Evolutionary conservation across 2,329 filamentous ascomycete species (phyloP).

Genomic region (Dothideomycetes sp.): DNA sequence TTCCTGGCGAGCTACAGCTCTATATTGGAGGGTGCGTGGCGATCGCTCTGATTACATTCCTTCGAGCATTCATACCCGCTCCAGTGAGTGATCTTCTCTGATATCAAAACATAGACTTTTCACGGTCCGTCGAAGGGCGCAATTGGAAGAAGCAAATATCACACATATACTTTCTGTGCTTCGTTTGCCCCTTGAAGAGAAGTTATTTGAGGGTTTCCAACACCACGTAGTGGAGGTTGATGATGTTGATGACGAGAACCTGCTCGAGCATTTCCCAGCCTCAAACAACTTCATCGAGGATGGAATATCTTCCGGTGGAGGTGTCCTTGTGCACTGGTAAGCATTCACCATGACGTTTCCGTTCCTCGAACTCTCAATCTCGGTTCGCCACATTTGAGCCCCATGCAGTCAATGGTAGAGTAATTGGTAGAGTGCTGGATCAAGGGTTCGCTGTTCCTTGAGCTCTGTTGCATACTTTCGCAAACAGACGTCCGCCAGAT

Average conservation of each 20-base stretch:
- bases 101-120: slow-evolving; percentile 54
- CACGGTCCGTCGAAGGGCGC: slow-evolving; percentile 59
- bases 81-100: not conserved
- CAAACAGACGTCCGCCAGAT: no score
- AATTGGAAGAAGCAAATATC: slow-evolving; percentile 62
- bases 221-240: slow-evolving; percentile 78
- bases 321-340: slow-evolving; percentile 62
- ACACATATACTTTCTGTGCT: slow-evolving; percentile 86
- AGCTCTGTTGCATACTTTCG: no score
- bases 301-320: slow-evolving; percentile 51
- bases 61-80: not conserved
- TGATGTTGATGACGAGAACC: slow-evolving; percentile 80
- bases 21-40: slow-evolving; percentile 65
- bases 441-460: no score
- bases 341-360: slow-evolving; percentile 29
- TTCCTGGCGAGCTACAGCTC: slow-evolving; percentile 59
- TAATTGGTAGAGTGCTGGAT: no score
- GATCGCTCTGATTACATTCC: slow-evolving; percentile 11
- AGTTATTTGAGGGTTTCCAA: slow-evolving; percentile 50
- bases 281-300: slow-evolving; percentile 76
- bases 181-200: slow-evolving; percentile 46
- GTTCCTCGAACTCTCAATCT: slow-evolving; percentile 5
- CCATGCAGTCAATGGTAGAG: no score
- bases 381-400: slow-evolving; percentile 1
- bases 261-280: slow-evolving; percentile 67